Base-by-base conservation (phyloP, 2,329 filamentous ascomycete species). In the Colletotrichum chlorophyti region DNA sequence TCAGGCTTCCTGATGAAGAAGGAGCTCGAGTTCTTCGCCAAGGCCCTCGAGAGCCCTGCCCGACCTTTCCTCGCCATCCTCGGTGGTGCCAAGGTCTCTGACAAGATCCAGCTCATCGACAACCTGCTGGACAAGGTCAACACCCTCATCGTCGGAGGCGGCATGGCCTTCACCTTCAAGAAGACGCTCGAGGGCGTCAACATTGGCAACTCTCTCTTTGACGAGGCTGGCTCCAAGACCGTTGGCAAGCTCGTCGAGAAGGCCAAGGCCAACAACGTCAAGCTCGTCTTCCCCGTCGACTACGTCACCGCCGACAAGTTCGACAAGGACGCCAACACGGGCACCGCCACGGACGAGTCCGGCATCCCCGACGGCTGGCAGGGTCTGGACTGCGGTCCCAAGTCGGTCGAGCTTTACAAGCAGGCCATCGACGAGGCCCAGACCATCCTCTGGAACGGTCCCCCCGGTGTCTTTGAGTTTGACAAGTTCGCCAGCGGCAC, bases 131-230 rank as follows among this genome's bases (percentile, higher is more conserved):
- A 93, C 79, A 98, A 99, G 86, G 93, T 99, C 77, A 86, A 99
- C 85, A 95, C 89, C 76, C 86, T 99, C 66, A 90, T 99, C 78
- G 90, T 99, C 79, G 97, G 94, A 76, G 95, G 95, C 73, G 95
- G 83, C 70, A 99, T 99, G 95, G 93, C 95, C 63, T 99, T 98
- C 83, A 99, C 95, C 69, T 99, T 99, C 87, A 98, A 98, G 86
- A 99, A 99, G 87, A 94, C 92, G n/a, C 85, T 98, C 55, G 86
- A 97, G 79, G 83, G 85, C 73, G 88, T 98, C 71, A 85, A 88
- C 76, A 99, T 99, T 66, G 95, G 95, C 62, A 88, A 88, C 81
- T 95, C 83, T 49, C 85, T 99, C 69, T 99, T 96, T 74, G 95
- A 99, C 70, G 91, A 97, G 82, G 89, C 89, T 49, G 95, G 95